Evolutionary conservation across 805 yeast genomes (phyloP).

Genomic region (Zygosaccharomyces siamensis): DNA sequence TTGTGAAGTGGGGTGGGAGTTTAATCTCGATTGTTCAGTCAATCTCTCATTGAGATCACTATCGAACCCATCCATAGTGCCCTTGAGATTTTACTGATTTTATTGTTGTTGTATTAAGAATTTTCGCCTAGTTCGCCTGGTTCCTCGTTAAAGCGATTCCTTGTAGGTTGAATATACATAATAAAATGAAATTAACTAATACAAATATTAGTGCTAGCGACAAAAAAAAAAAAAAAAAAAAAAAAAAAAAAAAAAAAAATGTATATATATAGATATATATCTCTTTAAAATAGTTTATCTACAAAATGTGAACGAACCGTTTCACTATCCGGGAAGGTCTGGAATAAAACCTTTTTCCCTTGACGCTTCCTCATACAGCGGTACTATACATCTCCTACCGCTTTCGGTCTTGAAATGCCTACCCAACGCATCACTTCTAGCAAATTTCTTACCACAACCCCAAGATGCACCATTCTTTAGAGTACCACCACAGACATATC

Average conservation of each 20-base stretch:
- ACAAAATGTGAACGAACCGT: not conserved
- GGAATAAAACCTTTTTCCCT: slow-evolving; percentile 22
- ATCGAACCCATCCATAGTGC: slow-evolving; percentile 1
- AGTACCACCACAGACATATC: slow-evolving; percentile 65
- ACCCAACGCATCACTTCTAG: slow-evolving; percentile 72
- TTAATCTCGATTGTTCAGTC: slow-evolving; percentile 1
- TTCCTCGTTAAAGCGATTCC: not conserved
- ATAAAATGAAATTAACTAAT: not conserved
- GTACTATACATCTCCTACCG: slow-evolving; percentile 66
- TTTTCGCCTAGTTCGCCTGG: not conserved
- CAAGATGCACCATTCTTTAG: slow-evolving; percentile 55
- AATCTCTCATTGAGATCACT: slow-evolving; percentile 5
- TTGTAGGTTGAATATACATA: not conserved
- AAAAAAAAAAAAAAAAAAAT: not conserved
- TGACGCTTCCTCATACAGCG: slow-evolving; percentile 57
- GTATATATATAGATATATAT: too few relatives aligned
- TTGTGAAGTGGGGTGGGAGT: not conserved
- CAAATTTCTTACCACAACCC: slow-evolving; percentile 82
- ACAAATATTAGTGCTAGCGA: not conserved
- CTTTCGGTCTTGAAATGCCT: slow-evolving; percentile 78
- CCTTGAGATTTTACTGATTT: not conserved
- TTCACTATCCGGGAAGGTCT: slow-evolving; percentile 2
- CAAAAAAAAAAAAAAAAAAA: not conserved
- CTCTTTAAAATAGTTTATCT: not conserved
- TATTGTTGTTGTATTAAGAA: not conserved